These are phyloP conservation scores for Turritis glabra DNA, from an alignment of 345 rosid genomes.

Conservation along the genomic window DNA sequence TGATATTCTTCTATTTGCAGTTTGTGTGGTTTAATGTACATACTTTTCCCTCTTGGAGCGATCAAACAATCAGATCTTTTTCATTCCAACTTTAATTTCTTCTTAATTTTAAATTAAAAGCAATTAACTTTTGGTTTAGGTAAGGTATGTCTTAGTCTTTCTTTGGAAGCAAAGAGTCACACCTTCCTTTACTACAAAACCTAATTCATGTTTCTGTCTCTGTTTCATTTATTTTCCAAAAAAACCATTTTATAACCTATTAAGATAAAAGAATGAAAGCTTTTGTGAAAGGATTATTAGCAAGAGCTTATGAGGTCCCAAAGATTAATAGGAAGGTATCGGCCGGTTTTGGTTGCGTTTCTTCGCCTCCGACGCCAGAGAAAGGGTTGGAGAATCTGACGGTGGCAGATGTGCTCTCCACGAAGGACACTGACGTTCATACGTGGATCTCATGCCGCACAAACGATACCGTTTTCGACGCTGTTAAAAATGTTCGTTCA, in stretches of 20 bases:
- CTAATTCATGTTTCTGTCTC: background rate
- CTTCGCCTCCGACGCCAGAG: conserved; percentile 44
- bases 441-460: conserved; percentile 70
- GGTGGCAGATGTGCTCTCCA: conserved; percentile 70
- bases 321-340: conserved; percentile 32
- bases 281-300: conserved; percentile 32
- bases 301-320: conserved; percentile 30
- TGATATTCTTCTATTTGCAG: conserved; percentile 4
- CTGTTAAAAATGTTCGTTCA: conserved; percentile 64
- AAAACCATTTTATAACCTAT: background rate
- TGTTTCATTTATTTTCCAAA: background rate
- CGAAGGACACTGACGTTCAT: conserved; percentile 49
- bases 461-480: conserved; percentile 70
- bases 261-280: conserved; percentile 22
- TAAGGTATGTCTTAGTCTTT: conserved; percentile 34
- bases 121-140: conserved; percentile 35
- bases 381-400: conserved; percentile 77
- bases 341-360: conserved; percentile 28
- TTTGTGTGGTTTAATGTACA: conserved; percentile 35
- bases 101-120: background rate
- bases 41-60: conserved; percentile 21
- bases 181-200: conserved; percentile 21
- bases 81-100: background rate
- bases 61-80: conserved; percentile 15
- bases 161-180: conserved; percentile 26